Conservation (phyloP, 176 grass and related monocot genomes). For the Musa itinerans region DNA sequence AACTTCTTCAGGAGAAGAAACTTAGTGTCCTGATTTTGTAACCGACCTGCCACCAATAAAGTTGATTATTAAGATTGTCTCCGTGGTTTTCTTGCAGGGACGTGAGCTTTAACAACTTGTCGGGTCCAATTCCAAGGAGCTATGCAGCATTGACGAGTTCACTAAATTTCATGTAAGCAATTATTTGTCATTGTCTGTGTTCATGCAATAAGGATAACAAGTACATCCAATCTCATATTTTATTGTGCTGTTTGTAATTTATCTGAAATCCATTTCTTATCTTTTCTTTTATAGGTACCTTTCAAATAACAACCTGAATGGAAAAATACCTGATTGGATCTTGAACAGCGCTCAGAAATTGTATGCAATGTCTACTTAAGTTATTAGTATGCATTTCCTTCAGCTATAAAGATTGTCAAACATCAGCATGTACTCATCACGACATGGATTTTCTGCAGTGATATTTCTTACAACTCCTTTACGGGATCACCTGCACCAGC, state of each 20-base stretch:
- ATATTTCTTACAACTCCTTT: conserved; percentile 18
- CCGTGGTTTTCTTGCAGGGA: conserved; percentile 6
- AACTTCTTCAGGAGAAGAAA: no score
- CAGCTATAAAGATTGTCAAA: background rate
- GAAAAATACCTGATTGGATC: conserved; percentile 11
- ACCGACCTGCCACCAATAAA: background rate
- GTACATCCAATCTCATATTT: background rate
- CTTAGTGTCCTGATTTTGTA: no score
- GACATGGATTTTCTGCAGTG: background rate
- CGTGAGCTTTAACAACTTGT: conserved; percentile 23
- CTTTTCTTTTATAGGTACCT: conserved; percentile 10
- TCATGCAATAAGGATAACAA: background rate
- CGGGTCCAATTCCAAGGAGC: conserved; percentile 12
- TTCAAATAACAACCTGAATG: conserved; percentile 13
- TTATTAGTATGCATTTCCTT: background rate
- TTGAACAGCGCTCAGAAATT: background rate
- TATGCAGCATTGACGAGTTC: background rate
- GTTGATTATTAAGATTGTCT: background rate
- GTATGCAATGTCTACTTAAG: background rate
- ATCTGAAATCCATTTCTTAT: background rate
- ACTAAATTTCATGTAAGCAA: background rate
- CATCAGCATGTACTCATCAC: background rate
- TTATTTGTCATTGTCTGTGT: background rate
- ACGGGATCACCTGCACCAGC: conserved; percentile 13
- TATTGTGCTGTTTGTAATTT: background rate